Evolutionary conservation across 768 basidiomycete genomes (phyloP), one percentile per base, ranked within the genome.

Genomic region (Filobasidium wieringae): DNA sequence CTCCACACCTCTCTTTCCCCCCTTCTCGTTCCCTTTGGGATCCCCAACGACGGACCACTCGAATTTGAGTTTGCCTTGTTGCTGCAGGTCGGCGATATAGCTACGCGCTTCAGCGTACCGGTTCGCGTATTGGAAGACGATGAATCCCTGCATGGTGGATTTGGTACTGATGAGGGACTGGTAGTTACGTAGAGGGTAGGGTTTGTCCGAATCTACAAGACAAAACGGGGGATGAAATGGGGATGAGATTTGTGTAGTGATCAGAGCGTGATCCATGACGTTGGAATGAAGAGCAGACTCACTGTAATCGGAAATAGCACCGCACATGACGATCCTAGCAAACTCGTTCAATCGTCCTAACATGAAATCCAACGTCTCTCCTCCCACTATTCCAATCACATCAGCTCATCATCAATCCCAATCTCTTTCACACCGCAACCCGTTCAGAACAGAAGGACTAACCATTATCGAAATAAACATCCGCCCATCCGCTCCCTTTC

Each of bases 91-190:
- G 17, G 66, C 63, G 34, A 73, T 59, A 47, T 70, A 71, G 9
- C 64, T 59, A 36, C 62, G 33, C 2, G 55, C 72, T 53, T 73
- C 70, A 15, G 55, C 33, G 57, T 66, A 70, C 29, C 68, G 65
- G 15, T 61, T 39, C 14, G 64, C 77, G 69, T 90, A 91, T 74
- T 96, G 89, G 59, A 88, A 78, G 8, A 88, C 80, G 64, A 92
- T 77, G 75, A 90, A 95, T 7, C 92, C 92, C 67, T 86, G 77
- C 1, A 96, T 81, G 37, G 78, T 84, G 15, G 86, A 88, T 40
- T 89, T 80, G 68, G 85, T 84, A 0, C 79, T 67, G 63, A 95
- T 90, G 55, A 95, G 75, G 56, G 77, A 81, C 33, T 75, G 61
- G 67, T 88, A 89, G 51, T 79, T 79, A 58, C 80, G 76, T 15